phyloP scores from a whole-genome alignment of 768 basidiomycete genomes.

The Inosperma sp. region DNA sequence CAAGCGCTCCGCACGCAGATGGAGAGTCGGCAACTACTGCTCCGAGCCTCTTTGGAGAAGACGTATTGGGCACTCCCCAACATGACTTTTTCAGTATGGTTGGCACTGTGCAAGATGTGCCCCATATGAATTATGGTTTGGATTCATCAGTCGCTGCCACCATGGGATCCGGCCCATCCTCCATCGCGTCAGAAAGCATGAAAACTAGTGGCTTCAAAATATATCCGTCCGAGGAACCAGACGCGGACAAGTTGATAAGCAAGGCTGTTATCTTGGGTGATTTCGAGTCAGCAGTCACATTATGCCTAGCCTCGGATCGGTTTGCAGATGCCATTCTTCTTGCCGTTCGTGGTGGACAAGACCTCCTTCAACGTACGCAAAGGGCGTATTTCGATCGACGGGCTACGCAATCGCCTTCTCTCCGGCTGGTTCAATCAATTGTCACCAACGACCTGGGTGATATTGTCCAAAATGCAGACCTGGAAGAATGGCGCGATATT shows the following conservation, averaged over 20 bases:
- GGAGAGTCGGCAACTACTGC: constrained; percentile 82
- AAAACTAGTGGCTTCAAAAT: constrained; percentile 87
- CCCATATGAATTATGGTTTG: constrained; percentile 72
- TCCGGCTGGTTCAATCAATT: constrained; percentile 92
- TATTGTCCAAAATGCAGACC: constrained; percentile 93
- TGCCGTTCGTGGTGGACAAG: constrained; percentile 85
- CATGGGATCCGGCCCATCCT: constrained; percentile 85
- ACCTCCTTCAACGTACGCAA: constrained; percentile 82
- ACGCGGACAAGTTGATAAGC: constrained; percentile 83
- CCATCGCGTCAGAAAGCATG: constrained; percentile 63
- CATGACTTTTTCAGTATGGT: constrained; percentile 89
- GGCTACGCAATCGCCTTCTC: constrained; percentile 73
- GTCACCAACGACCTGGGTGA: constrained; percentile 89
- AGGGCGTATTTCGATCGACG: constrained; percentile 89
- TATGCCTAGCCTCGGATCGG: constrained; percentile 84
- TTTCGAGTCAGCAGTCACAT: constrained; percentile 84
- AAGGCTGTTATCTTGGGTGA: constrained; percentile 95
- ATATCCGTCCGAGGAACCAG: constrained; percentile 81
- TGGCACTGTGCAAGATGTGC: constrained; percentile 54
- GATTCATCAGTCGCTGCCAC: constrained; percentile 96
- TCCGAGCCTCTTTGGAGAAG: constrained; percentile 85
- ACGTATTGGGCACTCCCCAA: constrained; percentile 61
- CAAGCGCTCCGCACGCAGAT: constrained; percentile 53
- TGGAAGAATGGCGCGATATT: constrained; percentile 93
- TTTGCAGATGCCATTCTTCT: constrained; percentile 94